Evolutionary conservation across 1,284 basidiomycete genomes (phyloP).

Genomic region (Anthracocystis panici-leucophaei): DNA sequence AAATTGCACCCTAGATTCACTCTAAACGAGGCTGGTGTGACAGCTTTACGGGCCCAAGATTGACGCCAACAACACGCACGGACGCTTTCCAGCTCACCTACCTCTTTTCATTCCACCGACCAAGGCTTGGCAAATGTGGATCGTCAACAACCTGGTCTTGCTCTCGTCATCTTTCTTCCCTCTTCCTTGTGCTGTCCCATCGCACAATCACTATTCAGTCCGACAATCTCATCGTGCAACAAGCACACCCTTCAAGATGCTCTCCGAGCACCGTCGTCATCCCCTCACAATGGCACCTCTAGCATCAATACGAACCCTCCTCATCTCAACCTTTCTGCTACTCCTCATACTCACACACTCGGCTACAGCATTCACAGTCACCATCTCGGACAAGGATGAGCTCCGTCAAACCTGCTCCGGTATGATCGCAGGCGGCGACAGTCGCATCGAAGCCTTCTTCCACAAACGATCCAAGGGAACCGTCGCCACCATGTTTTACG

Average conservation of each 20-base stretch:
- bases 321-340: conserved; percentile 1
- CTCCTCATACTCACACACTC: conserved; percentile 13
- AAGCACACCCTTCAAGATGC: conserved; percentile 1
- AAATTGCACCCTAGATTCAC: conserved; percentile 1
- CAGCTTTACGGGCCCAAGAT: too few relatives aligned
- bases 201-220: neutral
- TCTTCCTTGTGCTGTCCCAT: too few relatives aligned
- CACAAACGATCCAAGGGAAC: conserved; percentile 83
- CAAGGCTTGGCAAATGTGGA: conserved; percentile 1
- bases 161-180: too few relatives aligned
- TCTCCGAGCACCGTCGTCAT: conserved; percentile 1
- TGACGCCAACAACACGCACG: neutral
- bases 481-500: conserved; percentile 92
- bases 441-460: conserved; percentile 83
- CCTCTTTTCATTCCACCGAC: neutral
- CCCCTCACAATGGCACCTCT: neutral
- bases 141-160: neutral
- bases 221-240: too few relatives aligned
- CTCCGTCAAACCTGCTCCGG: conserved; percentile 88
- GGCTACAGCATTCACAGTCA: conserved; percentile 47
- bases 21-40: neutral
- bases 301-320: conserved; percentile 16
- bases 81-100: conserved; percentile 1
- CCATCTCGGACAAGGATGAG: conserved; percentile 74
- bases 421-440: conserved; percentile 85